phyloP scores from a whole-genome alignment of 164 flowering plant species.

The Saururus chinensis region DNA sequence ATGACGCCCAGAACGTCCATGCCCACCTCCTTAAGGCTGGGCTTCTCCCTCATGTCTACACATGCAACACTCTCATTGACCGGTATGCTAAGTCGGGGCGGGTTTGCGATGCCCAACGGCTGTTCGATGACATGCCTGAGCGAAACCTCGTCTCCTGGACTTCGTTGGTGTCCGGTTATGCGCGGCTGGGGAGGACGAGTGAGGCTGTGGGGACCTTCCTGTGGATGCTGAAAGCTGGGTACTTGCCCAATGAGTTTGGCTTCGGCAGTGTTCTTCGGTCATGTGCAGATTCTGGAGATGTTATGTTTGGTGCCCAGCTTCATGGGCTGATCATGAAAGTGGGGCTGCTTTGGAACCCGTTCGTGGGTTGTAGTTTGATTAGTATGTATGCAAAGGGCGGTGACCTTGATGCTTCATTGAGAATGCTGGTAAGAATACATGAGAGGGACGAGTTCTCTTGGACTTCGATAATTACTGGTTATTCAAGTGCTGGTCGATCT shows the following conservation, averaged over 20 bases:
- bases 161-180: conserved; percentile 8
- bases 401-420: conserved; percentile 2
- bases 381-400: conserved; percentile 7
- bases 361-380: conserved; percentile 10
- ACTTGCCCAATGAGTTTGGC: conserved; percentile 9
- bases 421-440: conserved; percentile 7
- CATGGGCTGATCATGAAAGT: conserved; percentile 11
- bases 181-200: conserved; percentile 2
- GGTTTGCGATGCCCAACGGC: conserved; percentile 1
- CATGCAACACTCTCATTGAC: conserved; percentile 10
- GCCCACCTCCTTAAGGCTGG: conserved; percentile 11
- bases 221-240: conserved; percentile 9
- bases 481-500: conserved; percentile 2
- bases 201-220: conserved; percentile 4
- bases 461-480: conserved; percentile 12
- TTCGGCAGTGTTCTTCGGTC: conserved; percentile 11
- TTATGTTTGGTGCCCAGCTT: conserved; percentile 4
- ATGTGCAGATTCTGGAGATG: conserved; percentile 6
- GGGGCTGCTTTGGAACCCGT: conserved; percentile 6
- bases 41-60: conserved; percentile 3
- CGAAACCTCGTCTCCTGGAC: conserved; percentile 13
- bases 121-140: conserved; percentile 12
- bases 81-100: conserved; percentile 3
- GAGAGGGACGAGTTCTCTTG: conserved; percentile 9
- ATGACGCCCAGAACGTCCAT: conserved; percentile 6